Percentiles rank a stretch among this genome's conserved stretches.
phyloP scores from a whole-genome alignment of 1,284 basidiomycete species.

The Violaceomyces palustris region DNA sequence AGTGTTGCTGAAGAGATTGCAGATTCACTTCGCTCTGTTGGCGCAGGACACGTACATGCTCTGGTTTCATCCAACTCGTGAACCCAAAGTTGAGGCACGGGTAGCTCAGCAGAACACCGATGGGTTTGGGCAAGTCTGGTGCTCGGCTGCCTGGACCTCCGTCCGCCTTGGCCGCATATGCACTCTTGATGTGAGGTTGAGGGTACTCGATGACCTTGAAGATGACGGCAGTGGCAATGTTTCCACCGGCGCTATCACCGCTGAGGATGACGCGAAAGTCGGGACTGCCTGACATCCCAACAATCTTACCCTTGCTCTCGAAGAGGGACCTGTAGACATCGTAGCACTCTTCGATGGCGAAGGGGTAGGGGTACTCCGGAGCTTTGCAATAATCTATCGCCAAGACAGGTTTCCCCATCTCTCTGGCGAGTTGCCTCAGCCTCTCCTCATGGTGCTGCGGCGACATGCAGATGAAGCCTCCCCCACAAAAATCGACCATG shows the following conservation, averaged over 20 bases:
- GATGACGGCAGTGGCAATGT: constrained; percentile 32
- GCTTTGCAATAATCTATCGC: constrained; percentile 93
- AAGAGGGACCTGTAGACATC: constrained; percentile 78
- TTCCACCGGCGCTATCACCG: constrained; percentile 45
- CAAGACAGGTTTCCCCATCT: constrained; percentile 73
- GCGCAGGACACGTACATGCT: constrained; percentile 74
- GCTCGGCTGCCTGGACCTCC: constrained; percentile 5
- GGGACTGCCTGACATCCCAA: constrained; percentile 64
- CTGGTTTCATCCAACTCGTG: constrained; percentile 82
- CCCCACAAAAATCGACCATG: constrained; percentile 75
- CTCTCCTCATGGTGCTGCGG: constrained; percentile 86
- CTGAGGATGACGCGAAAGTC: constrained; percentile 37
- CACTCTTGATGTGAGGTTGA: constrained; percentile 37
- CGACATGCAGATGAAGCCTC: constrained; percentile 88
- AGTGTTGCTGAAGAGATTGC: constrained; percentile 23
- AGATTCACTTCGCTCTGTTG: constrained; percentile 54
- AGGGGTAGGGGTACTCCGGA: constrained; percentile 60
- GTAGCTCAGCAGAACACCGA: constrained; percentile 73
- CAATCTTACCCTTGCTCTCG: constrained; percentile 70
- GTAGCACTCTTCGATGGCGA: constrained; percentile 85
- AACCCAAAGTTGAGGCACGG: constrained; percentile 86
- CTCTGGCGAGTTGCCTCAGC: constrained; percentile 76
- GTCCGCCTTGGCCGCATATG: constrained; percentile 14
- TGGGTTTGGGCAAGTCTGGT: constrained; percentile 60
- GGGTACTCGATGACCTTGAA: constrained; percentile 46